Evolutionary conservation across 106 monocot genomes (phyloP).

Genomic region (Vanilla planifolia): DNA sequence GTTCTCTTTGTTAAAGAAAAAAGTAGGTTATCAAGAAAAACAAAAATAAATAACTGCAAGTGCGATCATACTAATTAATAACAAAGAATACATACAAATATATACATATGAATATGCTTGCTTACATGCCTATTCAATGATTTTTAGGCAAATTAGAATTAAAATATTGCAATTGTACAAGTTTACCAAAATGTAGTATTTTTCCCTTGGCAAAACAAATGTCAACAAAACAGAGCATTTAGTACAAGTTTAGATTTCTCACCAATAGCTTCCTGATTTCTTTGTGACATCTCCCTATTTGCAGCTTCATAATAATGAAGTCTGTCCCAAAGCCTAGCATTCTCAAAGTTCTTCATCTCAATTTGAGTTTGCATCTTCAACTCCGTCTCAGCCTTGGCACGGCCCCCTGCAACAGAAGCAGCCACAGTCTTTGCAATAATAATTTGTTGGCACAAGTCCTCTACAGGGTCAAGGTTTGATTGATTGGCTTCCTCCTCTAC

Average conservation of each 20-base stretch:
- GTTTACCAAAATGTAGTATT: not conserved
- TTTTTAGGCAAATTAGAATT: no score
- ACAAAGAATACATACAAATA: no score
- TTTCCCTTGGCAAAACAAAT: not conserved
- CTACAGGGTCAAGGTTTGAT: constrained; percentile 24
- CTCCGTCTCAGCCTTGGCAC: constrained; percentile 49
- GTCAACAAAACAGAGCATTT: not conserved
- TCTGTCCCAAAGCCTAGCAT: constrained; percentile 48
- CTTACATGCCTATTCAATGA: no score
- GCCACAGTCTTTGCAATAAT: constrained; percentile 36
- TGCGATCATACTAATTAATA: no score
- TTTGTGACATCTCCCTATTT: constrained; percentile 73
- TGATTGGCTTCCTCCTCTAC: constrained; percentile 10
- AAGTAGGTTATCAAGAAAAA: no score
- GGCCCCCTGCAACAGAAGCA: constrained; percentile 35
- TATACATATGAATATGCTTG: no score
- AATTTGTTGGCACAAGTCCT: constrained; percentile 45
- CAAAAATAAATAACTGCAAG: no score
- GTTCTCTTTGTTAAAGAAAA: no score
- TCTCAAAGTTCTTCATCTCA: constrained; percentile 64
- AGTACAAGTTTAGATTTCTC: constrained; percentile 14
- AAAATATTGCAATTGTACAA: no score
- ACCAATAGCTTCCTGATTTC: constrained; percentile 83
- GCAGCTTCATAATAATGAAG: constrained; percentile 76
- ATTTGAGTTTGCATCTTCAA: constrained; percentile 40